Base-by-base conservation (phyloP, 805 yeast genomes). In the Lipomyces spencermartinsiae region DNA sequence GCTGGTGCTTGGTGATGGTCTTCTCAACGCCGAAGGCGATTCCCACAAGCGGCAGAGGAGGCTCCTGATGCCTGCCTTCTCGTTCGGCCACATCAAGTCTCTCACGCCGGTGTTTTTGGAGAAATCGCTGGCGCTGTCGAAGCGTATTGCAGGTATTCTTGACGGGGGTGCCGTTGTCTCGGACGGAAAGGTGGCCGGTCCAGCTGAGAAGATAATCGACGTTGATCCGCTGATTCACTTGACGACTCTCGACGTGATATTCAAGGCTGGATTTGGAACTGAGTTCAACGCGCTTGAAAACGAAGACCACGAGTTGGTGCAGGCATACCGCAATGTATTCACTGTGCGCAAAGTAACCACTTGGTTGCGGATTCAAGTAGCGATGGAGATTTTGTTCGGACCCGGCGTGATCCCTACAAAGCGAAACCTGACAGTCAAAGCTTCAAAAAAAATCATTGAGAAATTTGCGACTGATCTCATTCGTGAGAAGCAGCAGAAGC, bases 1-100 rank as follows among this genome's bases (percentile, higher is more conserved):
- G 0, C 10, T 43, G 55, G 34, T 65, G 51, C 10, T 66, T 31
- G 71, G 71, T 2, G 61, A 60, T 25, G 71, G 71, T n/a, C n/a
- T 68, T n/a, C 57, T 68, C 10, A 22, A n/a, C n/a, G 65, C 67
- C 12, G 71, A 68, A 31, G 67, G 65, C n/a, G 69, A 68, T 31
- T 22, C 34, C 6, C 71, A 68, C 16, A 68, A 51, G 29, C 64
- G 70, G 14, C 69, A 66, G 57, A 53, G 70, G 51, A 59, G 62
- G 39, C 59, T 68, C 34, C 37, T 68, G 25, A 54, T 33, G 12
- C 69, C 66, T 12, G 67, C 71, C 31, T 65, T 68, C 51, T 56
- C 70, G 29, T 66, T 63, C 61, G 71, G 70, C 4, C 71, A 68
- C 29, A 39, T 68, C 54, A 68, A 69, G 55, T 46, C 63, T 7